phyloP scores from a whole-genome alignment of 1,284 basidiomycete genomes.

The Sporisorium scitamineum region DNA sequence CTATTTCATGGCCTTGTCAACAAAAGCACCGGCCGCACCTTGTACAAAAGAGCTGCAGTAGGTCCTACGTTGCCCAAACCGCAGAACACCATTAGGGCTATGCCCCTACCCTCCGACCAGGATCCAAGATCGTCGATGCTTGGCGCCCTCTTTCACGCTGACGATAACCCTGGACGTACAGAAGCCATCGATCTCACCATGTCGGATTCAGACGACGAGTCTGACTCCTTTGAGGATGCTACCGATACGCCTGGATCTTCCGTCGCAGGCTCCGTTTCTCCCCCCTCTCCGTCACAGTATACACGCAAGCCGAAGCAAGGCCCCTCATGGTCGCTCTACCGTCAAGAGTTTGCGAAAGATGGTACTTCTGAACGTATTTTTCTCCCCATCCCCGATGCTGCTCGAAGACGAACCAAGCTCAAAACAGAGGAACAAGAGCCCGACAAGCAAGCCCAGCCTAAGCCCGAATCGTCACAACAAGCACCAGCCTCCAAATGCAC shows the following conservation, averaged over 20 bases:
- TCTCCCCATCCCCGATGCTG: conserved; percentile 8
- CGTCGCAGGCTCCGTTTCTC: not conserved
- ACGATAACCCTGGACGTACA: not conserved
- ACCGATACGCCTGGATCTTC: conserved; percentile 17
- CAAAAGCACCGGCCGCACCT: not conserved
- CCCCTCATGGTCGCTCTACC: conserved; percentile 12
- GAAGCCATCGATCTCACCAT: conserved; percentile 9
- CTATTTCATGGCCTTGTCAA: too few species aligned
- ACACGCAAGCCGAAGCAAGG: not conserved
- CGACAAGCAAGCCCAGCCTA: not conserved
- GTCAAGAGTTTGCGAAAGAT: not conserved
- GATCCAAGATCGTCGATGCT: not conserved
- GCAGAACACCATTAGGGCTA: not conserved
- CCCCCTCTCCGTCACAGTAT: too few species aligned
- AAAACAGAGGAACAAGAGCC: not conserved
- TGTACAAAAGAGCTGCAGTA: not conserved
- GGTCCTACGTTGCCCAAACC: not conserved
- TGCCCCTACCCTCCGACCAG: not conserved
- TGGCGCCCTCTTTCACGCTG: conserved; percentile 5
- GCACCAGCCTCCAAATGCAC: not conserved
- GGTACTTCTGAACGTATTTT: conserved; percentile 8
- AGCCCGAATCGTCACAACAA: not conserved
- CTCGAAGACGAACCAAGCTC: not conserved
- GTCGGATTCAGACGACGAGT: conserved; percentile 13
- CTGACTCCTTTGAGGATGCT: conserved; percentile 13